phyloP scores from a whole-genome alignment of 331 rosid species.

The Pyrus hybrid region DNA sequence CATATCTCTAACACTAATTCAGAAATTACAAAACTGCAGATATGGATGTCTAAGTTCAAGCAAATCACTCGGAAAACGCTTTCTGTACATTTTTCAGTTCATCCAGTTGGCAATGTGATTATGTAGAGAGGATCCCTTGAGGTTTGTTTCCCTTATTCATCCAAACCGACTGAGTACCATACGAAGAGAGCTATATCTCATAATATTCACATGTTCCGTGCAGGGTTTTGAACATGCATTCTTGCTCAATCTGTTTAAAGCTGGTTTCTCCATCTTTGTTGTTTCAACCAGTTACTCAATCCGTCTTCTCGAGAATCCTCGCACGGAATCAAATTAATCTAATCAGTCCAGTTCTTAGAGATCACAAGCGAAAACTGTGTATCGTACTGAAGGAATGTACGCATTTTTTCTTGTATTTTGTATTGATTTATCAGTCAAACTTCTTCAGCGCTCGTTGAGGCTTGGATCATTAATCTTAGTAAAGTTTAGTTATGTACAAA shows the following conservation, averaged over 20 bases:
- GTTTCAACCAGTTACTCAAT: conserved; percentile 1
- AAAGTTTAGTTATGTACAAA: too few relatives aligned
- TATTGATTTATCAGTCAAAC: conserved; percentile 1
- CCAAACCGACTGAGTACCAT: conserved; percentile 4
- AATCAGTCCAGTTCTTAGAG: not conserved
- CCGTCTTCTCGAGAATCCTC: not conserved
- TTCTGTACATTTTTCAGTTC: conserved; percentile 62
- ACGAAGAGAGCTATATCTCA: conserved; percentile 4
- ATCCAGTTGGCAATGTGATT: conserved; percentile 84
- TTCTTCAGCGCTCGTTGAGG: not conserved
- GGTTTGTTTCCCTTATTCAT: conserved; percentile 33
- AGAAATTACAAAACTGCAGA: conserved; percentile 23
- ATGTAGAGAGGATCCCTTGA: conserved; percentile 42
- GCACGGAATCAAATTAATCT: conserved; percentile 12
- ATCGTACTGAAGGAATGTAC: too few relatives aligned
- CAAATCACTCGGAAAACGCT: conserved; percentile 54
- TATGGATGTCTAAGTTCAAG: conserved; percentile 69
- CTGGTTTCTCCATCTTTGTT: conserved; percentile 12
- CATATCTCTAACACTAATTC: not conserved
- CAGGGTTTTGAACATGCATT: conserved; percentile 32
- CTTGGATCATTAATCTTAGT: conserved; percentile 4
- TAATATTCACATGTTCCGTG: conserved; percentile 17
- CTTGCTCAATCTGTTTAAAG: conserved; percentile 21
- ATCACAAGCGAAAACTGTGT: not conserved
- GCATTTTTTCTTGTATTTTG: too few relatives aligned